Conservation (phyloP, 2,329 filamentous ascomycete species). For the Trichophaea hybrida region DNA sequence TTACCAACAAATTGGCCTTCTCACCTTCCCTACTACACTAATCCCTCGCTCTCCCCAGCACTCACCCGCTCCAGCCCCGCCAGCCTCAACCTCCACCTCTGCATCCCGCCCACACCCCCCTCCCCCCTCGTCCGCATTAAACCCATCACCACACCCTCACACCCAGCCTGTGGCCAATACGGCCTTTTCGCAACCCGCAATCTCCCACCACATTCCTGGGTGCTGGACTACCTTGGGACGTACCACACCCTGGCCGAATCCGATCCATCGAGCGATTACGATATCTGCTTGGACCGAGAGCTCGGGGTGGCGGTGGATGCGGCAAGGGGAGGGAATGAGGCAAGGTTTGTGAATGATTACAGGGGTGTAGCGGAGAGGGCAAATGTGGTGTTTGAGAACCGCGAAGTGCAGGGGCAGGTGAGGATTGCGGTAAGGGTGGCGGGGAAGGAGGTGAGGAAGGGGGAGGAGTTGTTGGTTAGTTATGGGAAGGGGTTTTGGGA, state of each 20-base stretch:
- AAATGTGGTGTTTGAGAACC: conserved; percentile 75
- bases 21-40: conserved; percentile 39
- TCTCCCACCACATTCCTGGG: conserved; percentile 41
- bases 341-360: conserved; percentile 53
- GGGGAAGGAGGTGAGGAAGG: conserved; percentile 37
- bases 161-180: conserved; percentile 45
- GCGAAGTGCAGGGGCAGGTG: conserved; percentile 51
- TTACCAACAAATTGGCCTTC: conserved; percentile 46
- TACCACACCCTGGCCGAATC: conserved; percentile 36
- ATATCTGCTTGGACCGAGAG: conserved; percentile 47
- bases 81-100: background rate
- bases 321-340: conserved; percentile 45
- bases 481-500: conserved; percentile 56
- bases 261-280: conserved; percentile 44
- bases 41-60: conserved; percentile 36
- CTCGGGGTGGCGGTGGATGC: conserved; percentile 45
- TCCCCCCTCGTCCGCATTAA: conserved; percentile 39
- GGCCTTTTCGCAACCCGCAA: conserved; percentile 46
- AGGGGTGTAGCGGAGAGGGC: conserved; percentile 38
- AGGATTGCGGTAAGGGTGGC: conserved; percentile 23
- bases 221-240: conserved; percentile 48
- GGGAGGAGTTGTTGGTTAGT: conserved; percentile 50
- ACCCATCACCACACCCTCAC: conserved; percentile 37
- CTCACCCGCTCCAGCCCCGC: conserved; percentile 23
- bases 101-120: conserved; percentile 7